Conservation (phyloP, 2,329 filamentous ascomycete species). For the Exserohilum rostratum region DNA sequence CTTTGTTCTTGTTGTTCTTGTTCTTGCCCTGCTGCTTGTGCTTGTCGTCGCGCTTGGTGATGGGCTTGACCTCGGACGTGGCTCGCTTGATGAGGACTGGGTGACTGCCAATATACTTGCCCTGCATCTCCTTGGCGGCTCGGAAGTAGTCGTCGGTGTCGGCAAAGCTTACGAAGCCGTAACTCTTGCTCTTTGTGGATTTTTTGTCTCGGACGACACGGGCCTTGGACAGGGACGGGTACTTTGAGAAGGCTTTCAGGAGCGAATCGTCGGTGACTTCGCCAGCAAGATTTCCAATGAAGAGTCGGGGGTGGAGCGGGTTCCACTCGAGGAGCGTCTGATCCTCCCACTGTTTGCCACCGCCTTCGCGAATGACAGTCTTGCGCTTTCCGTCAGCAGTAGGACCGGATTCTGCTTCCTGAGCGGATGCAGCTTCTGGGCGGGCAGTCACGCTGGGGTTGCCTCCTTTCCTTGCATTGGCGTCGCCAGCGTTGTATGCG, state of each 20-base stretch:
- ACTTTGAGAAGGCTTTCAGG: conserved; percentile 89
- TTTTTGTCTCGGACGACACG: conserved; percentile 94
- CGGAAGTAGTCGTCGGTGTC: conserved; percentile 96
- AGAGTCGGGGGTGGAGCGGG: conserved; percentile 89
- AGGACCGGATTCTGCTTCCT: conserved; percentile 56
- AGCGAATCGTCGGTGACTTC: conserved; percentile 97
- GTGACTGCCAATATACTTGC: conserved; percentile 98
- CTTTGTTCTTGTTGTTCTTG: conserved; percentile 49
- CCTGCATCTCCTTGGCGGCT: conserved; percentile 96
- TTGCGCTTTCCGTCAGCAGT: conserved; percentile 70
- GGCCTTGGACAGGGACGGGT: conserved; percentile 87
- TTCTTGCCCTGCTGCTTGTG: conserved; percentile 56
- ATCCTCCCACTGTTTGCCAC: conserved; percentile 92
- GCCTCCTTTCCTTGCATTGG: conserved; percentile 50
- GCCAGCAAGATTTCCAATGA: conserved; percentile 94
- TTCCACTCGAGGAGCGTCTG: conserved; percentile 92
- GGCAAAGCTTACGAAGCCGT: conserved; percentile 94
- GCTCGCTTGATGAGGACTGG: conserved; percentile 86
- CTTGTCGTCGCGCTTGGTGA: conserved; percentile 59
- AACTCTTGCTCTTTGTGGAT: conserved; percentile 94
- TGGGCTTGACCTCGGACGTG: conserved; percentile 87
- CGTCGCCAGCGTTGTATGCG: conserved; percentile 75
- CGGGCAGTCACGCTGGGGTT: conserved; percentile 51
- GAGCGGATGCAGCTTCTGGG: conserved; percentile 34
- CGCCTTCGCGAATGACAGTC: conserved; percentile 86